Evolutionary conservation across 2,329 filamentous ascomycete species (phyloP).

Genomic region (Cladophialophora immunda): DNA sequence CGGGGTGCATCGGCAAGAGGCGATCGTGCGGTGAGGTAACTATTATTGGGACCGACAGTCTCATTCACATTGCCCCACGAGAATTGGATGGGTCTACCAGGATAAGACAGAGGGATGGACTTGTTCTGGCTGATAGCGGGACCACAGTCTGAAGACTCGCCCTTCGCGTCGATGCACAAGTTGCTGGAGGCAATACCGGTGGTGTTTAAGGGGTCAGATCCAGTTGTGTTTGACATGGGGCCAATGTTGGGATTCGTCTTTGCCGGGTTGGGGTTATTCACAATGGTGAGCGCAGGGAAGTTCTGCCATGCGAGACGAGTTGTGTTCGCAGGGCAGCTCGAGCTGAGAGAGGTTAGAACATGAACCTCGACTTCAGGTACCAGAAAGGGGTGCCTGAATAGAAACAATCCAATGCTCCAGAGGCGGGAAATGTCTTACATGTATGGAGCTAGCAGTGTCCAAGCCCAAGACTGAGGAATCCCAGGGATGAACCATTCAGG

Average conservation of each 20-base stretch:
- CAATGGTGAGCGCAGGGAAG: conserved; percentile 74
- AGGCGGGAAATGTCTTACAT: not conserved
- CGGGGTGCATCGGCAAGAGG: conserved; percentile 65
- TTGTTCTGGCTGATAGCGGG: conserved; percentile 75
- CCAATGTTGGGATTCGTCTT: conserved; percentile 48
- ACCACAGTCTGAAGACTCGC: conserved; percentile 64
- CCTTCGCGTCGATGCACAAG: conserved; percentile 66
- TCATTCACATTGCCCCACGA: conserved; percentile 76
- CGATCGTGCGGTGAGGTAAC: conserved; percentile 71
- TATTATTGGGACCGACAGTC: conserved; percentile 80
- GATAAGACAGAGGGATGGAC: conserved; percentile 74
- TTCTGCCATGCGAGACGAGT: conserved; percentile 86
- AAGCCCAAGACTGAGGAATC: conserved; percentile 84
- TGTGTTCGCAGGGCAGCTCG: conserved; percentile 71
- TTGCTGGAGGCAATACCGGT: conserved; percentile 55
- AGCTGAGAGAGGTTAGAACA: not conserved
- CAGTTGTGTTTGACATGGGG: conserved; percentile 35
- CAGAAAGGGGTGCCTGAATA: too few species aligned
- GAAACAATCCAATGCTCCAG: too few species aligned
- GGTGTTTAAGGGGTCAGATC: conserved; percentile 46
- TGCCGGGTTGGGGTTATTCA: conserved; percentile 80
- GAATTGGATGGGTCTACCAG: conserved; percentile 75
- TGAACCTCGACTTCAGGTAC: not conserved
- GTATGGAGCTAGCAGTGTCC: conserved; percentile 65
- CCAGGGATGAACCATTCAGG: conserved; percentile 83